Evolutionary conservation across 2,329 filamentous ascomycete genomes (phyloP).

Genomic region (Stachybotrys echinatus): DNA sequence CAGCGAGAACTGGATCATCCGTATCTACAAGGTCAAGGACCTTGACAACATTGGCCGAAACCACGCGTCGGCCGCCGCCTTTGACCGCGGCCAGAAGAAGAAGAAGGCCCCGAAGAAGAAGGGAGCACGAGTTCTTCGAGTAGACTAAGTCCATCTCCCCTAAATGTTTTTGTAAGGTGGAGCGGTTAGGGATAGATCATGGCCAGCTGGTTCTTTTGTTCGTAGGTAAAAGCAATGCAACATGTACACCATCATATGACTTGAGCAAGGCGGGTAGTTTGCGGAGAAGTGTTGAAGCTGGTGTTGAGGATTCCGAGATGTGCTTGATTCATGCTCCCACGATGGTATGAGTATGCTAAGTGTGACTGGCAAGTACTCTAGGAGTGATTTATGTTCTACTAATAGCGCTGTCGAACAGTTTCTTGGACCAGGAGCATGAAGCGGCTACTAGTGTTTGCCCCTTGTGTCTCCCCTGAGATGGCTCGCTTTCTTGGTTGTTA

Average conservation of each 20-base stretch:
- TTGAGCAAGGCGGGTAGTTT: conserved; percentile 5
- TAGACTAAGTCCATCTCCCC: conserved; percentile 49
- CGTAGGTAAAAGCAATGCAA: conserved; percentile 28
- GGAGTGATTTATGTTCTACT: too few relatives aligned
- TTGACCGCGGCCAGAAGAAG: conserved; percentile 78
- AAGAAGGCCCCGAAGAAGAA: conserved; percentile 70
- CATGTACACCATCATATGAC: conserved; percentile 34
- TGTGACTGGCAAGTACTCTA: too few relatives aligned
- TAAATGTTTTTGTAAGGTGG: neutral
- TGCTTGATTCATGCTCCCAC: too few relatives aligned
- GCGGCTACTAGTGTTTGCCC: too few relatives aligned
- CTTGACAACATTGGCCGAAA: conserved; percentile 93
- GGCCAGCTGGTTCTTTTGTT: conserved; percentile 13
- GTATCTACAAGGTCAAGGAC: conserved; percentile 99
- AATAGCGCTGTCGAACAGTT: too few relatives aligned
- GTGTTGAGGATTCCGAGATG: too few relatives aligned
- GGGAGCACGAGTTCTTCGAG: conserved; percentile 64
- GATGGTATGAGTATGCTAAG: too few relatives aligned
- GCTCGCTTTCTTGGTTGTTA: too few relatives aligned
- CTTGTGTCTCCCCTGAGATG: too few relatives aligned
- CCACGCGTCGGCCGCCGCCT: conserved; percentile 63
- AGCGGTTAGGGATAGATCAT: conserved; percentile 3
- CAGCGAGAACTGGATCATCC: conserved; percentile 99
- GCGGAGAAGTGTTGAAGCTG: conserved; percentile 5
- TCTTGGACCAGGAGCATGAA: too few relatives aligned